Conservation (phyloP, 257 asterid genomes). For the Nicotiana benthamiana region DNA sequence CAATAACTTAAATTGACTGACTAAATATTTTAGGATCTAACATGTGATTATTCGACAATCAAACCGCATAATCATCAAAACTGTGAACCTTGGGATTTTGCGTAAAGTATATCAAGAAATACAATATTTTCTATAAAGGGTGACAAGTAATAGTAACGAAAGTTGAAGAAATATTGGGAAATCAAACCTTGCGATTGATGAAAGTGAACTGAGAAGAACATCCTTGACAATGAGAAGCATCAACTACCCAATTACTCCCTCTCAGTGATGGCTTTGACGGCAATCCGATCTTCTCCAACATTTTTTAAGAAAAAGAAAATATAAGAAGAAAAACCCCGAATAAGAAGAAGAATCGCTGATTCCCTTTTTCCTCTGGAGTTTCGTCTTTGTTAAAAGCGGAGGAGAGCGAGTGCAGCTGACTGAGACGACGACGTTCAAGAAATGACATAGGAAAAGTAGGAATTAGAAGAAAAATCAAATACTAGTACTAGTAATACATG, state of each 20-base stretch:
- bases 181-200: conserved; percentile 88
- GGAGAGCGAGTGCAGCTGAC: neutral
- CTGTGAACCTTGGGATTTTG: neutral
- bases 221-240: conserved; percentile 94
- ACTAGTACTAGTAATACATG: too few species aligned
- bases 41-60: neutral
- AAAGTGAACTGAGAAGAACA: conserved; percentile 93
- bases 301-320: conserved; percentile 19
- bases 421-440: neutral
- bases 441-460: neutral
- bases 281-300: conserved; percentile 93
- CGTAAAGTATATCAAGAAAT: neutral
- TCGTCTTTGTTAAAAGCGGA: neutral
- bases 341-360: neutral
- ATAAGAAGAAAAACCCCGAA: neutral
- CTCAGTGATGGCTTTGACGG: conserved; percentile 84
- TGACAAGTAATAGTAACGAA: conserved; percentile 1
- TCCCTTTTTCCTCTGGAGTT: neutral
- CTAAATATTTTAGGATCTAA: neutral
- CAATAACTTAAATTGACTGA: neutral
- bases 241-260: conserved; percentile 87
- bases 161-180: neutral
- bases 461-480: neutral
- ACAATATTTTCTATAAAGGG: neutral
- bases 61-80: neutral